Evolutionary conservation across 177 flowering plant genomes (phyloP).

Genomic region (Vitis hybrid): DNA sequence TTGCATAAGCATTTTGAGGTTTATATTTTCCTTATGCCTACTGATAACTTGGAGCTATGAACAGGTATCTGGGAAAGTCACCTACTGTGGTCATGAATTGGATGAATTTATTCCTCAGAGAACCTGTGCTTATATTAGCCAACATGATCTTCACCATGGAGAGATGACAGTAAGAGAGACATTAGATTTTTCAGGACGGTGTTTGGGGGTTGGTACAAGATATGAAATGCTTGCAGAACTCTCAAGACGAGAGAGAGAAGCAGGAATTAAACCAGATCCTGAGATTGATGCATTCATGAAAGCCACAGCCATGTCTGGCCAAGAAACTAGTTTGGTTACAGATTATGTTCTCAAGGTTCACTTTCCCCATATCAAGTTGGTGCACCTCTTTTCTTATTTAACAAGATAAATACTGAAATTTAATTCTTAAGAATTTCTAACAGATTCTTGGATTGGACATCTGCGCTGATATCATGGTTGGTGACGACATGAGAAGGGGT

Average conservation of each 20-base stretch:
- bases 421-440: not conserved
- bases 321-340: constrained; percentile 45
- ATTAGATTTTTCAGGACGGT: constrained; percentile 72
- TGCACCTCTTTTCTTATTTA: not conserved
- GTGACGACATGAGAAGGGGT: constrained; percentile 63
- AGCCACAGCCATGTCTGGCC: constrained; percentile 50
- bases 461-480: constrained; percentile 56
- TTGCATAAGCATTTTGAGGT: not conserved
- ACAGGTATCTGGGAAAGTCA: constrained; percentile 47
- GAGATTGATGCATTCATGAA: constrained; percentile 73
- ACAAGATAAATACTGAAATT: not conserved
- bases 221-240: constrained; percentile 52
- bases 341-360: constrained; percentile 64
- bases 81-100: constrained; percentile 71
- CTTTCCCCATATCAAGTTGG: not conserved
- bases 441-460: constrained; percentile 67
- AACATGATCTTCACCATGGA: constrained; percentile 80
- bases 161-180: constrained; percentile 86
- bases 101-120: constrained; percentile 66
- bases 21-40: not conserved
- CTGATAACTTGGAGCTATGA: not conserved
- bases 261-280: constrained; percentile 61
- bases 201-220: constrained; percentile 67
- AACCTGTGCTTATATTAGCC: constrained; percentile 78
- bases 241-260: constrained; percentile 50